Conservation (phyloP, 192 early-diverging fungal genomes). For the Gryganskiella cystojenkinii region DNA sequence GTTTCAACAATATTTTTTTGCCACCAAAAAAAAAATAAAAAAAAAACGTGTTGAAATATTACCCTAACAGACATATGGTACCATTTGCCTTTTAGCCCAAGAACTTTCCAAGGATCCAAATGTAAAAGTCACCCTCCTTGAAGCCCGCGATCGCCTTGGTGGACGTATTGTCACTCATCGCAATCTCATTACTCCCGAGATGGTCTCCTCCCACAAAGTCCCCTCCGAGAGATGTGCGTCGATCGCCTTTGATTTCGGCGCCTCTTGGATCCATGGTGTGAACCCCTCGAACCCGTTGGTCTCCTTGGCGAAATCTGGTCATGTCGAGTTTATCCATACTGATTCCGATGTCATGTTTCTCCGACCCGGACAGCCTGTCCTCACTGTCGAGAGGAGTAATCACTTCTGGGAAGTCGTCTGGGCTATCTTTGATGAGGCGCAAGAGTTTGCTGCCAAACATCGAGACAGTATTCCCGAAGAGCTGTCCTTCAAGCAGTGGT, state of each 20-base stretch:
- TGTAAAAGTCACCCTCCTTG: conserved; percentile 33
- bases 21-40: neutral
- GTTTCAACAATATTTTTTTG: conserved; percentile 7
- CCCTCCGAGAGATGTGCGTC: neutral
- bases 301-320: conserved; percentile 9
- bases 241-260: conserved; percentile 40
- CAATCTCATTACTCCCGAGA: neutral
- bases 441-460: conserved; percentile 14
- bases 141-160: conserved; percentile 36
- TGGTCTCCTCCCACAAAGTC: conserved; percentile 8
- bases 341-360: conserved; percentile 31
- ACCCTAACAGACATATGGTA: neutral
- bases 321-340: conserved; percentile 31
- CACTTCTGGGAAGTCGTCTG: conserved; percentile 35
- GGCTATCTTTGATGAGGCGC: conserved; percentile 36
- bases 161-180: conserved; percentile 35
- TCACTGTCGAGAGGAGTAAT: conserved; percentile 13
- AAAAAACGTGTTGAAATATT: neutral
- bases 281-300: conserved; percentile 29
- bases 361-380: neutral
- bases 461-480: conserved; percentile 29
- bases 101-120: conserved; percentile 24
- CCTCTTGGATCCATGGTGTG: conserved; percentile 53
- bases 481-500: conserved; percentile 24
- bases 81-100: conserved; percentile 7